A percentile compares a stretch with the other conserved stretches of the same genome.
These are phyloP conservation scores for Hypericum androsaemum DNA, from an alignment of 345 rosid species.

Conservation along the genomic window DNA sequence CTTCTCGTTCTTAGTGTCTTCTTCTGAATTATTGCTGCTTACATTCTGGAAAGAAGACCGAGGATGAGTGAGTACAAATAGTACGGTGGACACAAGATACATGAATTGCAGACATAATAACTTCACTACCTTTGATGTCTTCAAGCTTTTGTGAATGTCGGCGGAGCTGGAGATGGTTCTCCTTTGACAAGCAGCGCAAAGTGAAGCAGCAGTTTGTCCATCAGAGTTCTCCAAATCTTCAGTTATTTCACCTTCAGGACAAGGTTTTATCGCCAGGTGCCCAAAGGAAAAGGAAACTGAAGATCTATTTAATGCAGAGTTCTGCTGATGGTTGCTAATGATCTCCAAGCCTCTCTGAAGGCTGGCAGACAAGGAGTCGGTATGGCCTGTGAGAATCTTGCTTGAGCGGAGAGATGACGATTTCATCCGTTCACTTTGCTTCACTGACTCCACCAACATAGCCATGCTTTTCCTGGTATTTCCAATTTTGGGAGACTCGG, in stretches of 20 bases:
- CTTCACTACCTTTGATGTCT: constrained; percentile 23
- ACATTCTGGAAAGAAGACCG: constrained; percentile 32
- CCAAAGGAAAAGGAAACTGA: constrained; percentile 71
- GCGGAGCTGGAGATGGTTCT: constrained; percentile 17
- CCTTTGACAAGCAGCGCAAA: constrained; percentile 16
- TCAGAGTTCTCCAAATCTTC: constrained; percentile 19
- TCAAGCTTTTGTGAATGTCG: constrained; percentile 45
- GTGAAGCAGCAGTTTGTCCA: too few species aligned
- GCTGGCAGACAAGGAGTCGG: constrained; percentile 89
- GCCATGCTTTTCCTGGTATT: constrained; percentile 56
- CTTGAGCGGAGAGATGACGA: constrained; percentile 62
- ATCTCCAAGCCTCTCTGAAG: constrained; percentile 83
- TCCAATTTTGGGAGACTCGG: constrained; percentile 87
- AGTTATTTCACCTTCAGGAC: constrained; percentile 43
- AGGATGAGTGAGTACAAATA: background rate
- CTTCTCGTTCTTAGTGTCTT: constrained; percentile 32
- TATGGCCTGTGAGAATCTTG: constrained; percentile 51
- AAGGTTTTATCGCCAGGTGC: constrained; percentile 54
- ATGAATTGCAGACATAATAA: constrained; percentile 16
- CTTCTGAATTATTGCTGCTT: constrained; percentile 20
- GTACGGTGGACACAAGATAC: background rate
- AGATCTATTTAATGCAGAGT: constrained; percentile 46
- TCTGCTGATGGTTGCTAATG: constrained; percentile 58
- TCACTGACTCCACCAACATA: constrained; percentile 25
- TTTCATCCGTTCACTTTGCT: constrained; percentile 45